Percentiles rank a stretch among this genome's conserved stretches.
Conservation (phyloP, 2,329 filamentous ascomycete species). For the Paecilomyces variotii region DNA sequence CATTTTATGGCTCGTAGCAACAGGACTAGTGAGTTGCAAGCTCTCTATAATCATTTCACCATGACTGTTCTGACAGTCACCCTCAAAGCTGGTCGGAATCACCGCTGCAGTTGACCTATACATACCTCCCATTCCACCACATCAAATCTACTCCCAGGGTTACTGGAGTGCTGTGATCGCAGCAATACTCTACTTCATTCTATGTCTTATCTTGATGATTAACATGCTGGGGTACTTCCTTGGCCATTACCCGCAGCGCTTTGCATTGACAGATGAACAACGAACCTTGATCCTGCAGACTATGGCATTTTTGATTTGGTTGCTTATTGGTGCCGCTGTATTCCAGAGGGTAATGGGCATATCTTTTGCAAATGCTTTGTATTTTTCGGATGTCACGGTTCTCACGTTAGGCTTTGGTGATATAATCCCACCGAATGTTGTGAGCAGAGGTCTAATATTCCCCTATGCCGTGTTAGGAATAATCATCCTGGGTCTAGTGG, state of each 20-base stretch:
- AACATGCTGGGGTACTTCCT: conserved; percentile 72
- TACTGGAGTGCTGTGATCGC: conserved; percentile 83
- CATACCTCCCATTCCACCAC: conserved; percentile 38
- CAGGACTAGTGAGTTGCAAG: conserved; percentile 43
- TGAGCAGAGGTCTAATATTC: conserved; percentile 65
- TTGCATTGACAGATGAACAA: conserved; percentile 69
- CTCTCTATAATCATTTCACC: not conserved
- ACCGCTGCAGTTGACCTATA: conserved; percentile 60
- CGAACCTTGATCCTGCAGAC: conserved; percentile 86
- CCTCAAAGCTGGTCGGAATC: conserved; percentile 52
- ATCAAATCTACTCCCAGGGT: conserved; percentile 64
- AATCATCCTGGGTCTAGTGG: conserved; percentile 75
- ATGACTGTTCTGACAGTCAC: not conserved
- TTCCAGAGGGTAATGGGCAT: conserved; percentile 68
- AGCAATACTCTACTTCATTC: conserved; percentile 69
- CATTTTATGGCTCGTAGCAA: conserved; percentile 62
- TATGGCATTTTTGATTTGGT: conserved; percentile 73
- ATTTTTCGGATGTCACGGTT: conserved; percentile 67
- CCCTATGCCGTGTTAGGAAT: conserved; percentile 79
- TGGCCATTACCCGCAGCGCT: conserved; percentile 70
- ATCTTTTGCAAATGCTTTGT: conserved; percentile 68
- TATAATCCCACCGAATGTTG: conserved; percentile 45
- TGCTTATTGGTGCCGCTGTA: conserved; percentile 67
- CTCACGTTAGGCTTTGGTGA: conserved; percentile 57
- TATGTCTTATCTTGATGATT: conserved; percentile 65